A percentile compares a stretch with the other conserved stretches of the same genome.
These are phyloP conservation scores for Bauhinia variegata DNA, from an alignment of 306 rosid species.

Conservation along the genomic window DNA sequence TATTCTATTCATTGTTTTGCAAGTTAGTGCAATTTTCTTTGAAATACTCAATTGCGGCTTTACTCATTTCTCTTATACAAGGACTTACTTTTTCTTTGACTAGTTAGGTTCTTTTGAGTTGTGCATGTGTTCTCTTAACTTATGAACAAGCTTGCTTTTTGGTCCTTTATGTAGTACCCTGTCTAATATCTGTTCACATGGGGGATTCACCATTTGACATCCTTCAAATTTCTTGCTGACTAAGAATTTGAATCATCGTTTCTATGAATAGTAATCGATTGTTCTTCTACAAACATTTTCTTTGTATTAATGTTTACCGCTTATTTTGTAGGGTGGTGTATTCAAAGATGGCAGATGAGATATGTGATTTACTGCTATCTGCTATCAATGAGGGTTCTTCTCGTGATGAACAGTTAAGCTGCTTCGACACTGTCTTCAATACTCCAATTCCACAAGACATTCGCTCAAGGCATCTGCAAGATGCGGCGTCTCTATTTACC, in stretches of 20 bases:
- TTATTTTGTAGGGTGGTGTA: conserved; percentile 63
- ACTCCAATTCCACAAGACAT: conserved; percentile 87
- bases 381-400: conserved; percentile 62
- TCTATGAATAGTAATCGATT: too few species aligned
- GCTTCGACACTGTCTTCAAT: conserved; percentile 72
- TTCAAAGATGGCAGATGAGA: conserved; percentile 88
- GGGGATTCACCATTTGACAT: not conserved
- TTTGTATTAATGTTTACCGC: conserved; percentile 20
- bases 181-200: too few species aligned
- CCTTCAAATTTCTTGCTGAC: too few species aligned
- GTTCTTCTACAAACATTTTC: not conserved
- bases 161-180: too few species aligned
- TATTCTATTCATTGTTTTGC: conserved; percentile 24
- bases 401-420: conserved; percentile 71
- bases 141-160: too few species aligned
- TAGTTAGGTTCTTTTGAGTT: too few species aligned
- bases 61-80: not conserved
- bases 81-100: too few species aligned
- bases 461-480: conserved; percentile 81
- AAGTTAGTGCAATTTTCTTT: not conserved
- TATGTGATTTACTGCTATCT: conserved; percentile 68
- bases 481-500: conserved; percentile 74
- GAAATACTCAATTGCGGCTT: not conserved
- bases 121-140: too few species aligned
- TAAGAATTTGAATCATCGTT: too few species aligned